Evolutionary conservation across 78 protist genomes (phyloP).

Genomic region (Cavenderia fasciculata): DNA sequence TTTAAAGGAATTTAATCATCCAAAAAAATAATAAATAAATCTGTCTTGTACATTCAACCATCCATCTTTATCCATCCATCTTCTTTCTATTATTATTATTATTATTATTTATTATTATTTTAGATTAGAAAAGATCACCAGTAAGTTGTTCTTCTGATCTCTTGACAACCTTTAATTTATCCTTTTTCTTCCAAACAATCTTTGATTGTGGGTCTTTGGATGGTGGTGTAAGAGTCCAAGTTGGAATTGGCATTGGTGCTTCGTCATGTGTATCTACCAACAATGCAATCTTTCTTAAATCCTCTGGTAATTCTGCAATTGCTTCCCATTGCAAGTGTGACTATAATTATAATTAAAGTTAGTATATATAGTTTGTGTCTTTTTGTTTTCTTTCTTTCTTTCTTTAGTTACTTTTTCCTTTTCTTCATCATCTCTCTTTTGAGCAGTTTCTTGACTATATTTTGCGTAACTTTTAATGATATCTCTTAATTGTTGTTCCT

Average conservation of each 20-base stretch:
- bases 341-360: neutral
- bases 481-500: constrained; percentile 23
- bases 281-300: constrained; percentile 54
- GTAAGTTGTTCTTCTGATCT: constrained; percentile 20
- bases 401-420: neutral
- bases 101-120: neutral
- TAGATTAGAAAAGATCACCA: constrained; percentile 1
- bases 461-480: neutral
- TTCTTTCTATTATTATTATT: neutral
- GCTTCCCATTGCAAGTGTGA: constrained; percentile 60
- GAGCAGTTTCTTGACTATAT: neutral
- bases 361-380: too few species aligned
- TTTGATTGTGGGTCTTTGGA: constrained; percentile 23
- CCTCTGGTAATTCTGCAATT: constrained; percentile 58
- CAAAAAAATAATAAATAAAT: neutral
- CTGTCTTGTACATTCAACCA: neutral
- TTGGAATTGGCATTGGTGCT: constrained; percentile 28
- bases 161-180: constrained; percentile 1
- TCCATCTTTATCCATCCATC: neutral
- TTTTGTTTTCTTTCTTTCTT: neutral
- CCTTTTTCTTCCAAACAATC: constrained; percentile 40
- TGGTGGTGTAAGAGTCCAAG: constrained; percentile 48
- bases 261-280: constrained; percentile 58
- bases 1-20: constrained; percentile 47
- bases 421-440: constrained; percentile 21